Evolutionary conservation across 2,329 filamentous ascomycete genomes (phyloP).

Genomic region (Sporothrix brasiliensis): DNA sequence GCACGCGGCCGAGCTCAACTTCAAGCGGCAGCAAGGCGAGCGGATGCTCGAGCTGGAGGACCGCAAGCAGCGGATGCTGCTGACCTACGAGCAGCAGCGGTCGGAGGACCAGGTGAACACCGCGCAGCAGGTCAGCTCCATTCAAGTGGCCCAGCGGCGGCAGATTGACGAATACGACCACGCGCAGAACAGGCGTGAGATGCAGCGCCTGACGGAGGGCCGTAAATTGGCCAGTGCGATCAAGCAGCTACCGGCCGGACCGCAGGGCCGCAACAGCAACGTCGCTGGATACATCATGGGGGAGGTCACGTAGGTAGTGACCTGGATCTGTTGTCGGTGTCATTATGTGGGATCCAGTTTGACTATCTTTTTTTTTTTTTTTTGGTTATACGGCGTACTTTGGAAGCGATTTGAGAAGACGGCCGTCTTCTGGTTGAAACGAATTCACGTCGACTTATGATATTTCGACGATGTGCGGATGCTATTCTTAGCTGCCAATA

Average conservation of each 20-base stretch:
- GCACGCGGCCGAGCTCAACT: slow-evolving; percentile 51
- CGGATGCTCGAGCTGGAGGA: slow-evolving; percentile 53
- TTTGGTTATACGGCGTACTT: background rate
- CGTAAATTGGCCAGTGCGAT: slow-evolving; percentile 52
- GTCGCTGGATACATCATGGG: slow-evolving; percentile 60
- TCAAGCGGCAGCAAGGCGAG: slow-evolving; percentile 51
- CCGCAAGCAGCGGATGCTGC: slow-evolving; percentile 48
- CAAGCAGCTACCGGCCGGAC: slow-evolving; percentile 44
- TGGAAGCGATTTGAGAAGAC: background rate
- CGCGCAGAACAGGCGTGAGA: slow-evolving; percentile 51
- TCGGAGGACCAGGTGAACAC: slow-evolving; percentile 53
- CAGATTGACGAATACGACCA: slow-evolving; percentile 55
- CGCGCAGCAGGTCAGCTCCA: slow-evolving; percentile 53
- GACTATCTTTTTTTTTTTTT: too few relatives aligned
- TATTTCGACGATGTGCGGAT: background rate
- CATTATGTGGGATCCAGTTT: background rate
- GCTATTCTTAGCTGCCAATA: background rate
- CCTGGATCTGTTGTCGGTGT: too few relatives aligned
- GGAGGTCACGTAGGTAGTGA: slow-evolving; percentile 47
- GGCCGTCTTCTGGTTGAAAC: background rate
- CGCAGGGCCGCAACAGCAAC: slow-evolving; percentile 40
- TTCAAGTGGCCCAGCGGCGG: slow-evolving; percentile 55
- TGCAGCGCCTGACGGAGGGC: slow-evolving; percentile 54
- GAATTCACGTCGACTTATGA: background rate
- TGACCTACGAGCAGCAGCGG: slow-evolving; percentile 55